Percentiles rank a stretch among this genome's conserved stretches.
phyloP scores from a whole-genome alignment of 148 eudicot genomes.

The Drosera capensis region DNA sequence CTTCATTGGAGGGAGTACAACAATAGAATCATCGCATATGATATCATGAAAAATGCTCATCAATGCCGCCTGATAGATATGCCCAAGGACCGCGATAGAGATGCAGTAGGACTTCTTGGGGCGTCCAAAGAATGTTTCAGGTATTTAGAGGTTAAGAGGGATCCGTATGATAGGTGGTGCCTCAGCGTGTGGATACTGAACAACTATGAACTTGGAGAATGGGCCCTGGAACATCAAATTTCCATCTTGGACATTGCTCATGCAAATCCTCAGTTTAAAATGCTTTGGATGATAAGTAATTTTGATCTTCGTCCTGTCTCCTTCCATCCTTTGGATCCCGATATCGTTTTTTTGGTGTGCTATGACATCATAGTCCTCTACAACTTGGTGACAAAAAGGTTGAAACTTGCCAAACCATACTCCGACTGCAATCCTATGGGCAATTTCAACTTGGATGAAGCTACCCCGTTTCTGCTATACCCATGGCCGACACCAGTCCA shows the following conservation, averaged over 20 bases:
- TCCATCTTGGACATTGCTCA: neutral
- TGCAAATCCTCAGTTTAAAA: neutral
- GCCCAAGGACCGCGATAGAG: slow-evolving; percentile 8
- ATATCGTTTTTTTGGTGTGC: slow-evolving; percentile 5
- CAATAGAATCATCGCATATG: slow-evolving; percentile 8
- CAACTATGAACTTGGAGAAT: slow-evolving; percentile 4
- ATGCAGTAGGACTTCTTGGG: slow-evolving; percentile 5
- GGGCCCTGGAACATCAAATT: slow-evolving; percentile 3
- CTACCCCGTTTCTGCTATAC: slow-evolving; percentile 6
- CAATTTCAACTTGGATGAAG: slow-evolving; percentile 2
- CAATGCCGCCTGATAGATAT: slow-evolving; percentile 7
- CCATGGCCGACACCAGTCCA: slow-evolving; percentile 9
- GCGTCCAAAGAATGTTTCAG: slow-evolving; percentile 2
- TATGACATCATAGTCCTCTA: slow-evolving; percentile 2
- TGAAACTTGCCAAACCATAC: neutral
- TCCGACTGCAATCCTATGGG: slow-evolving; percentile 4
- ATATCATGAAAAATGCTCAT: neutral
- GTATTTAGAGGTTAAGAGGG: slow-evolving; percentile 2
- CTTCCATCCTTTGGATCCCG: slow-evolving; percentile 6
- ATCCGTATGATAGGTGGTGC: neutral
- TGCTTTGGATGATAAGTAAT: neutral
- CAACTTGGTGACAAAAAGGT: slow-evolving; percentile 1
- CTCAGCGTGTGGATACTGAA: slow-evolving; percentile 5
- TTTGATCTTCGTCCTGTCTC: slow-evolving; percentile 4
- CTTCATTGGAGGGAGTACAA: slow-evolving; percentile 12